Conservation (phyloP, 106 monocot genomes). For the Iris macrosiphon region DNA sequence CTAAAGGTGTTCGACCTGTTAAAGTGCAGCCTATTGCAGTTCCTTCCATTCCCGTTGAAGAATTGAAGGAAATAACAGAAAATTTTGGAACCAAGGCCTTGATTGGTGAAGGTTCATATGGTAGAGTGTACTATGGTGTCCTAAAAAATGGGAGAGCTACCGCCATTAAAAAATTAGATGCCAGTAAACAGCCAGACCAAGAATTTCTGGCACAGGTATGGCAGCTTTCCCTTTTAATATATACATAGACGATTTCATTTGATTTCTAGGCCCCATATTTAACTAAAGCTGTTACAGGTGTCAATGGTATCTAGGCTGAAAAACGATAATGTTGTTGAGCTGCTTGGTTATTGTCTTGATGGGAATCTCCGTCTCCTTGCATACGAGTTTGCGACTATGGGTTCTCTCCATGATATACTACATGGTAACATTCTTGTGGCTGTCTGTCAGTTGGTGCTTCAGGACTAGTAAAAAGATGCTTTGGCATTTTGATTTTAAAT, state of each 20-base stretch:
- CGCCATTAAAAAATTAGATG: constrained; percentile 53
- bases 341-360: constrained; percentile 16
- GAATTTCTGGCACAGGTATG: constrained; percentile 54
- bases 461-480: too few species aligned
- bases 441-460: too few species aligned
- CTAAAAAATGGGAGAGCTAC: constrained; percentile 36
- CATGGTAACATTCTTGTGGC: too few species aligned
- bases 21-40: constrained; percentile 40
- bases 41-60: constrained; percentile 40
- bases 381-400: constrained; percentile 15
- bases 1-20: constrained; percentile 20
- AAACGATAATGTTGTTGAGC: constrained; percentile 10
- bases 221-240: constrained; percentile 10
- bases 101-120: constrained; percentile 59
- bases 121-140: constrained; percentile 44
- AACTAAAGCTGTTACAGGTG: background rate
- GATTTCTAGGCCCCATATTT: background rate
- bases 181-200: constrained; percentile 61
- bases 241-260: background rate
- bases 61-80: constrained; percentile 37
- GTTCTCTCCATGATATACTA: constrained; percentile 16
- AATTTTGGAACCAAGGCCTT: constrained; percentile 43
- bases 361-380: constrained; percentile 15
- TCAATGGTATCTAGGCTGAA: constrained; percentile 12
- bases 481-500: too few species aligned